Evolutionary conservation across 495 filamentous ascomycete genomes (phyloP), one percentile per base, ranked within the genome.

Genomic region (Penicillium soppii): DNA sequence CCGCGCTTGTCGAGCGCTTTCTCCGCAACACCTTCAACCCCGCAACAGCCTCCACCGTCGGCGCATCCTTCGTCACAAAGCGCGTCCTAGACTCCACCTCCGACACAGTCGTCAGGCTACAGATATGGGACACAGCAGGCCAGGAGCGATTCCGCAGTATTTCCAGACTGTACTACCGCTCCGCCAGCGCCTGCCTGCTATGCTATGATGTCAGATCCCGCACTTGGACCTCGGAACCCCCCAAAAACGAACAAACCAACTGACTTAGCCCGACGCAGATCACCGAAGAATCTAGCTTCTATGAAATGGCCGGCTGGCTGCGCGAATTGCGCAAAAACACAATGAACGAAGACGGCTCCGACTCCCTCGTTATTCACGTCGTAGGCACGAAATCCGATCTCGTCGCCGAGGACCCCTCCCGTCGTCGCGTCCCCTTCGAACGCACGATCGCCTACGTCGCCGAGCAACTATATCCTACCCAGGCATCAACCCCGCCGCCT

Each of bases 71-170:
- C 70, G 80, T 96, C 62, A 95, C 92, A 42, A 96, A 97, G 71
- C 84, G 90, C 60, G 89, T 96, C 50, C 75, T 91, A 55, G 91
- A 97, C 71, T 82, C 82, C 55, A 85, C 95, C 43, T 82, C 86
- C 19, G 87, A 89, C 58, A 90, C 88, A 7, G 74, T 82, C 12
- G 88, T 96, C 17, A 83, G 91, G 7, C 73, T 96, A 19, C 90
- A 95, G 69, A 91, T 96, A 45, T 95, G 92, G 90, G 89, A 95
- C 59, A 95, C 90, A 54, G 94, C 92, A 42, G 94, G 94, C 37
- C 94, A 97, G 60, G 94, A 98, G 74, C 84, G 94, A 10, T 98
- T 97, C 67, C 87, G 94, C 50, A 87, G 83, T 21, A 97, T 98
- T 48, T 94, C 90, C 10, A 84, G 90, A 22, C 82, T 97, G 26